phyloP scores from a whole-genome alignment of 2,329 filamentous ascomycete species.

The Tolypocladium ovalisporum region DNA sequence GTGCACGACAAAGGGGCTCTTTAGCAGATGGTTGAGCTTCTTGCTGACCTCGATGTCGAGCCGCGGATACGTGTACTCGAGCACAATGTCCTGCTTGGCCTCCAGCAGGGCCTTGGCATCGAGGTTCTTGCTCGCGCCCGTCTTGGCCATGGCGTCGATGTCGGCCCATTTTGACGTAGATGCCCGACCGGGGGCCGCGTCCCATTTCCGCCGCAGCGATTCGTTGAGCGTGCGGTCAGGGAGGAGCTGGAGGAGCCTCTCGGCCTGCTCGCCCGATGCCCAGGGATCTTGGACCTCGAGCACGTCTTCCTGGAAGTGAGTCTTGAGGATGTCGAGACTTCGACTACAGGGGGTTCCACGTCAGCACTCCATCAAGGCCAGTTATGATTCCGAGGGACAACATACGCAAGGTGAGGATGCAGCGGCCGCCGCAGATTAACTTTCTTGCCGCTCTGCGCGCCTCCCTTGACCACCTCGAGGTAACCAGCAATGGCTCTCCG shows the following conservation, averaged over 20 bases:
- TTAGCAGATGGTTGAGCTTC: slow-evolving; percentile 95
- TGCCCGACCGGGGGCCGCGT: slow-evolving; percentile 63
- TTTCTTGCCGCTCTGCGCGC: slow-evolving; percentile 74
- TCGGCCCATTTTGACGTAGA: slow-evolving; percentile 86
- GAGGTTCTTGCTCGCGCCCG: slow-evolving; percentile 60
- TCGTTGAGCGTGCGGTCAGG: slow-evolving; percentile 71
- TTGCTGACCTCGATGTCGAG: slow-evolving; percentile 96
- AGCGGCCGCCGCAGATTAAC: slow-evolving; percentile 76
- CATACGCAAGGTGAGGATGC: slow-evolving; percentile 75
- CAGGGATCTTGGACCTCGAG: slow-evolving; percentile 83
- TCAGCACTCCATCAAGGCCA: slow-evolving; percentile 6
- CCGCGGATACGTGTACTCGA: slow-evolving; percentile 96
- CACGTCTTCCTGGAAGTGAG: slow-evolving; percentile 75
- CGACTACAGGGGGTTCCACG: slow-evolving; percentile 38
- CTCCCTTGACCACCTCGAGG: slow-evolving; percentile 80
- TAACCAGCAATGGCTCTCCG: slow-evolving; percentile 80
- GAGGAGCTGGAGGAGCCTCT: slow-evolving; percentile 72
- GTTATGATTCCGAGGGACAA: slow-evolving; percentile 1
- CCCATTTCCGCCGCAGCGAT: slow-evolving; percentile 82
- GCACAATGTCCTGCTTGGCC: slow-evolving; percentile 88
- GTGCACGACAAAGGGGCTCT: slow-evolving; percentile 92
- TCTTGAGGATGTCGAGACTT: slow-evolving; percentile 73
- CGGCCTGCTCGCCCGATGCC: slow-evolving; percentile 55
- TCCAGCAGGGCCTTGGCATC: slow-evolving; percentile 66
- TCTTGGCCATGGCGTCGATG: slow-evolving; percentile 76